Evolutionary conservation across 1,284 basidiomycete genomes (phyloP).

Genomic region (Mycosarcoma maydis): DNA sequence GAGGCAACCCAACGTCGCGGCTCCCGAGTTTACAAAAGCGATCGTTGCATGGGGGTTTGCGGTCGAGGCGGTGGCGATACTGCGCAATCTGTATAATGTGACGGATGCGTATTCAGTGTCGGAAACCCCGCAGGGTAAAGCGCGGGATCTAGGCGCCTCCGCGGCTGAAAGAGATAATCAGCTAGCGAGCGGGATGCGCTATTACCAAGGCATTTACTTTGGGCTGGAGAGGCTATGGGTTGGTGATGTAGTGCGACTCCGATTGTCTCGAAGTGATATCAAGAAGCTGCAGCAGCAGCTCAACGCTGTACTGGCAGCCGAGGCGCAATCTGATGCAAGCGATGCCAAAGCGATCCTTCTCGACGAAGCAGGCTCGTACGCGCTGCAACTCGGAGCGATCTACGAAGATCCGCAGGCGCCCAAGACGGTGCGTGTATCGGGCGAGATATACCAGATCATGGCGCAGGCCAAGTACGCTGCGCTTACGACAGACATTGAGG

Average conservation of each 20-base stretch:
- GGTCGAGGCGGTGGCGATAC: conserved; percentile 10
- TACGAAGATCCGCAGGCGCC: conserved; percentile 31
- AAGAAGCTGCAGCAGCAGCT: conserved; percentile 39
- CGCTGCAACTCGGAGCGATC: conserved; percentile 34
- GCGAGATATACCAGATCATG: conserved; percentile 41
- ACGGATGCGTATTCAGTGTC: conserved; percentile 44
- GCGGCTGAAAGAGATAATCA: not conserved
- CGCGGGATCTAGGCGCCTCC: conserved; percentile 28
- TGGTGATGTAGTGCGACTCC: conserved; percentile 55
- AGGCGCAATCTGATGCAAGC: conserved; percentile 17
- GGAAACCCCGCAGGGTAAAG: conserved; percentile 14
- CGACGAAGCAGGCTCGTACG: conserved; percentile 40
- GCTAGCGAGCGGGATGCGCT: conserved; percentile 16
- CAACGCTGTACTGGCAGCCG: conserved; percentile 27
- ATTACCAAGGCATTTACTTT: conserved; percentile 53
- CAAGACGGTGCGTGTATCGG: conserved; percentile 24
- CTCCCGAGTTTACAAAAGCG: conserved; percentile 15
- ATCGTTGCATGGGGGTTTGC: conserved; percentile 28
- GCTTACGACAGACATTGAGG: conserved; percentile 16
- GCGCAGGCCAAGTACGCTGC: conserved; percentile 27
- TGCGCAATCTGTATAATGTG: conserved; percentile 29
- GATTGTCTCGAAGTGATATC: conserved; percentile 32
- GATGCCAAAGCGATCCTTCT: conserved; percentile 26
- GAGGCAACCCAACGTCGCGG: conserved; percentile 8
- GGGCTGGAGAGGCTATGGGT: conserved; percentile 58